Percentiles rank a stretch among this genome's conserved stretches.
Evolutionary conservation across 305 asterid species (phyloP).

Genomic region (Fraxinus sp.): DNA sequence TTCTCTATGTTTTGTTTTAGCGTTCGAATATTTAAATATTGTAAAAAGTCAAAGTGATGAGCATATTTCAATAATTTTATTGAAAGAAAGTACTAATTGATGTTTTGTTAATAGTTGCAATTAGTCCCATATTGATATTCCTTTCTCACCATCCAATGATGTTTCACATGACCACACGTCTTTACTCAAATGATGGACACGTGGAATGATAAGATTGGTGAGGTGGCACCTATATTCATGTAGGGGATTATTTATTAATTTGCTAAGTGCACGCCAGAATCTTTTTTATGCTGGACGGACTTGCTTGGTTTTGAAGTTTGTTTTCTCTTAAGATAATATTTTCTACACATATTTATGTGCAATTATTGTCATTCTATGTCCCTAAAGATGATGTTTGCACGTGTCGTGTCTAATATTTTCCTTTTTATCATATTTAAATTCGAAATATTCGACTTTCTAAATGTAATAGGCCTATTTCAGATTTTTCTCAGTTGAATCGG

Average conservation of each 20-base stretch:
- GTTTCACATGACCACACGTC: conserved; percentile 41
- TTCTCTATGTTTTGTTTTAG: neutral
- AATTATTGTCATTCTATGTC: conserved; percentile 12
- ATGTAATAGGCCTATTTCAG: neutral
- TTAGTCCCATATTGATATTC: conserved; percentile 12
- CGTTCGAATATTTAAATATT: neutral
- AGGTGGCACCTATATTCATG: conserved; percentile 21
- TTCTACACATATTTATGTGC: conserved; percentile 6
- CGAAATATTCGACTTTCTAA: neutral
- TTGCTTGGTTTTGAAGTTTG: conserved; percentile 45
- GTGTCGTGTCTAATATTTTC: conserved; percentile 30
- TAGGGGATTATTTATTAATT: conserved; percentile 22
- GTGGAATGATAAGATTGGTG: conserved; percentile 32
- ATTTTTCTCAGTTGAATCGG: neutral
- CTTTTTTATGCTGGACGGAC: conserved; percentile 25
- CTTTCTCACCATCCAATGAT: conserved; percentile 43
- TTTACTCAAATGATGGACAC: conserved; percentile 33
- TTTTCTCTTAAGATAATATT: conserved; percentile 20
- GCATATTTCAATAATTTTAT: neutral
- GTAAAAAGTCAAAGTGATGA: neutral
- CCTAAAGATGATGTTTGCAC: conserved; percentile 28
- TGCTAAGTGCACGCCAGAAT: conserved; percentile 41
- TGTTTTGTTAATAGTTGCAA: conserved; percentile 7
- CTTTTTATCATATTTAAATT: neutral
- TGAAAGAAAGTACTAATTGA: neutral